phyloP scores from a whole-genome alignment of 129 eudicot species.

The Apium graveolens region DNA sequence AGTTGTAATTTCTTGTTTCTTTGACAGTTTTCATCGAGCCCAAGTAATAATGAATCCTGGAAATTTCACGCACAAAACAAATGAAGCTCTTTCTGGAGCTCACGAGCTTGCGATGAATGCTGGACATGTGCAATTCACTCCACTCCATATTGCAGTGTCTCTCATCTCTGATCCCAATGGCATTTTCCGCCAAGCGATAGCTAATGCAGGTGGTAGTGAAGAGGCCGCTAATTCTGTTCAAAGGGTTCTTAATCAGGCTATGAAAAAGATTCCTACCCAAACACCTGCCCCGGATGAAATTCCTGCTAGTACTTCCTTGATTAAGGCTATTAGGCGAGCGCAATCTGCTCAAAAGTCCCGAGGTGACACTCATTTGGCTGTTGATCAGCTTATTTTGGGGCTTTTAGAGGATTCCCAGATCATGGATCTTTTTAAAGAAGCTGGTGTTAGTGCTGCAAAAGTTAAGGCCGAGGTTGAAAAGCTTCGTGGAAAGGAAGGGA shows the following conservation, averaged over 20 bases:
- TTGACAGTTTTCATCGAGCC: constrained; percentile 5
- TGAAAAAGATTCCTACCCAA: constrained; percentile 77
- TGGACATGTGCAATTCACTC: constrained; percentile 87
- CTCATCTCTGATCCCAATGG: constrained; percentile 54
- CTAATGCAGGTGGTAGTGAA: constrained; percentile 61
- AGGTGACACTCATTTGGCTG: constrained; percentile 82
- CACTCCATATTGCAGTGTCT: constrained; percentile 54
- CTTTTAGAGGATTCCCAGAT: constrained; percentile 81
- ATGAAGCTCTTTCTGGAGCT: constrained; percentile 61
- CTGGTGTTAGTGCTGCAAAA: constrained; percentile 57
- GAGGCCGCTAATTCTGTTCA: constrained; percentile 71
- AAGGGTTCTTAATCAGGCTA: constrained; percentile 66
- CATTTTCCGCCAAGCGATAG: constrained; percentile 72
- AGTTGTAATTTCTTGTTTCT: background rate
- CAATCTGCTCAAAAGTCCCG: constrained; percentile 64
- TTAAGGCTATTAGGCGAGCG: constrained; percentile 60
- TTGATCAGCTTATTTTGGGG: constrained; percentile 79
- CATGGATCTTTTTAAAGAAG: constrained; percentile 63
- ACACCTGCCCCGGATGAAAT: constrained; percentile 85
- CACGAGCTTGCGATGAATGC: constrained; percentile 65
- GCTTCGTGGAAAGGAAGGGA: constrained; percentile 80
- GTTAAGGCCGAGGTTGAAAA: constrained; percentile 77
- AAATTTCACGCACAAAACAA: constrained; percentile 91
- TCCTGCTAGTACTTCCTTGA: constrained; percentile 66
- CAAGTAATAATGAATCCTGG: constrained; percentile 71